Evolutionary conservation across 768 basidiomycete species (phyloP).

Genomic region (Suillus fuscotomentosus): DNA sequence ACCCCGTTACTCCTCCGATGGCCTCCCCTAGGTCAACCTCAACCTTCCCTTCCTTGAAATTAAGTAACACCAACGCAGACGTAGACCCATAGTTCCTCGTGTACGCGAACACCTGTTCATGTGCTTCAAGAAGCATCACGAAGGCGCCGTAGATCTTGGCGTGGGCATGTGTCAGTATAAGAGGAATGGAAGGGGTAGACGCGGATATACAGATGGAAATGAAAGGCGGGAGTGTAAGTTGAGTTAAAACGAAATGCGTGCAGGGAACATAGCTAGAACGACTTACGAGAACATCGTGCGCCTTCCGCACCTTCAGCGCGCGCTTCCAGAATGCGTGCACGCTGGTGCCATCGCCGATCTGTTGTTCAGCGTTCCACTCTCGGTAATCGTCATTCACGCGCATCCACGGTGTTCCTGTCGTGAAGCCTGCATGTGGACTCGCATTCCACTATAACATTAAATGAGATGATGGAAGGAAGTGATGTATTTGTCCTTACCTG

Average conservation of each 20-base stretch:
- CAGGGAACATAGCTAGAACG: background rate
- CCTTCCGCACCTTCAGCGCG: conserved; percentile 41
- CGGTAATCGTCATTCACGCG: conserved; percentile 65
- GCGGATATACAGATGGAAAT: background rate
- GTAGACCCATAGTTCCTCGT: conserved; percentile 36
- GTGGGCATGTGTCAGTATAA: background rate
- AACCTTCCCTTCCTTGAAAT: conserved; percentile 38
- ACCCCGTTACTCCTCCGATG: conserved; percentile 7
- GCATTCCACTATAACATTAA: no score
- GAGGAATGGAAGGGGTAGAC: background rate
- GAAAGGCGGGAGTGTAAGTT: background rate
- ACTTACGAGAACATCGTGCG: conserved; percentile 7
- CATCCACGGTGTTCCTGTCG: conserved; percentile 70
- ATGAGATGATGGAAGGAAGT: no score
- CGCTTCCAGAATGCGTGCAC: no score
- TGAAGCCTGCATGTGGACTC: conserved; percentile 26
- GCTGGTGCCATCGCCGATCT: conserved; percentile 43
- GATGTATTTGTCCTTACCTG: no score
- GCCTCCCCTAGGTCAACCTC: conserved; percentile 9
- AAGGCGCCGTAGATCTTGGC: conserved; percentile 65
- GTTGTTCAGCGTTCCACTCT: conserved; percentile 54
- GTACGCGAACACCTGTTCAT: conserved; percentile 58
- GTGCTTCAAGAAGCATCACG: conserved; percentile 39
- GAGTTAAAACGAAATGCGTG: background rate
- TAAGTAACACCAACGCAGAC: conserved; percentile 44